phyloP scores from a whole-genome alignment of 1,284 basidiomycete species.

The Moesziomyces parantarcticus region DNA sequence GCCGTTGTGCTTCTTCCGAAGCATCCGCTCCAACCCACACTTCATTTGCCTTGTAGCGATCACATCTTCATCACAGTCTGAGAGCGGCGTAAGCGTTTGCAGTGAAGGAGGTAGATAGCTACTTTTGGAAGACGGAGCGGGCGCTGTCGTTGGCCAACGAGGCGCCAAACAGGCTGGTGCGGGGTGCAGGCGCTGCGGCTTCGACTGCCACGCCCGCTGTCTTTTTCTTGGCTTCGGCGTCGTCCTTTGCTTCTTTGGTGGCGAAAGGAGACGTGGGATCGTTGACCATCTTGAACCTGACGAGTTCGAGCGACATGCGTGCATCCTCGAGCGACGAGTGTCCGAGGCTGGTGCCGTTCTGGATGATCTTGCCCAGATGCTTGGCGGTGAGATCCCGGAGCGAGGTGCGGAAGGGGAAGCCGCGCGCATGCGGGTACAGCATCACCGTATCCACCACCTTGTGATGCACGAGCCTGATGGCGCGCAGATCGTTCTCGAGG shows the following conservation, averaged over 20 bases:
- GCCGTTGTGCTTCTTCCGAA: too few species aligned
- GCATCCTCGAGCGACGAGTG: constrained; percentile 64
- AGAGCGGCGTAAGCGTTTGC: too few species aligned
- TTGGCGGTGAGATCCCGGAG: constrained; percentile 56
- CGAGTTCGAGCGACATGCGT: constrained; percentile 56
- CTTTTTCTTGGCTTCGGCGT: constrained; percentile 6
- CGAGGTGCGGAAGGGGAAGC: constrained; percentile 61
- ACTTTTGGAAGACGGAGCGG: constrained; percentile 43
- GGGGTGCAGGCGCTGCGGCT: constrained; percentile 6
- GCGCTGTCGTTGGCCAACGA: constrained; percentile 32
- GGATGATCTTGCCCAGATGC: constrained; percentile 61
- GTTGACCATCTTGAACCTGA: constrained; percentile 48
- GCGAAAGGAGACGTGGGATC: constrained; percentile 40
- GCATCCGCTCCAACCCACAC: background rate
- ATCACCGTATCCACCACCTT: constrained; percentile 60
- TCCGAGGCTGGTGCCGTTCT: constrained; percentile 53
- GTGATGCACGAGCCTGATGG: constrained; percentile 57
- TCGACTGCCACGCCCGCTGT: constrained; percentile 25
- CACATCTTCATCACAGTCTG: too few species aligned
- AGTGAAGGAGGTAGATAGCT: background rate
- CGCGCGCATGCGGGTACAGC: constrained; percentile 59
- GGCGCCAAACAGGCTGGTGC: constrained; percentile 39
- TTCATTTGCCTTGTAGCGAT: background rate
- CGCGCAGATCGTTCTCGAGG: constrained; percentile 63
- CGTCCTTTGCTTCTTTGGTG: background rate